These are phyloP conservation scores for Pichia sp. DNA, from an alignment of 1,139 yeast species.

Conservation along the genomic window DNA sequence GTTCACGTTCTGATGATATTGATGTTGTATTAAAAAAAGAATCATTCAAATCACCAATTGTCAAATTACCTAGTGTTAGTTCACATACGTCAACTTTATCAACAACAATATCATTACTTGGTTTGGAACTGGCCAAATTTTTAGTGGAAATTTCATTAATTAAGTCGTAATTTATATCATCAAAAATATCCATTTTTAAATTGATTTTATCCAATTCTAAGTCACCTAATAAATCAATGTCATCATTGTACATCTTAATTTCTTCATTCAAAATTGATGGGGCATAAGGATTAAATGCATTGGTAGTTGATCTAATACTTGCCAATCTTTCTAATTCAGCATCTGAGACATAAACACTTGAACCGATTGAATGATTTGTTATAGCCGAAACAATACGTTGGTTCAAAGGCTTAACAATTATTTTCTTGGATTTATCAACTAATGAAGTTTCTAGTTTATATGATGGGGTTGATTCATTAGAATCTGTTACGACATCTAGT, in stretches of 20 bases:
- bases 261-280: background rate
- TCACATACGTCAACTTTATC: background rate
- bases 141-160: background rate
- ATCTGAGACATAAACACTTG: slow-evolving; percentile 2
- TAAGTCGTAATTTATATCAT: background rate
- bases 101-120: background rate
- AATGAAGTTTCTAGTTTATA: no score
- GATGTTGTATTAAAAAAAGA: background rate
- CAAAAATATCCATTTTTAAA: background rate
- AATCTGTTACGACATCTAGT: background rate
- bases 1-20: background rate
- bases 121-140: no score
- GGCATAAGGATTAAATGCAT: background rate
- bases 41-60: background rate
- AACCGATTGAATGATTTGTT: background rate
- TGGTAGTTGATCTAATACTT: background rate
- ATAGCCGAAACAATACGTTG: background rate
- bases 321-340: slow-evolving; percentile 1
- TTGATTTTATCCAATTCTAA: slow-evolving; percentile 3
- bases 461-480: background rate
- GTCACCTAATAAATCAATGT: slow-evolving; percentile 8
- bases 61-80: background rate
- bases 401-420: background rate
- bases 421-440: background rate
- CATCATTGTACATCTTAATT: slow-evolving; percentile 5